phyloP scores from a whole-genome alignment of 495 filamentous ascomycete species.

The Trichoderma erinaceum region DNA sequence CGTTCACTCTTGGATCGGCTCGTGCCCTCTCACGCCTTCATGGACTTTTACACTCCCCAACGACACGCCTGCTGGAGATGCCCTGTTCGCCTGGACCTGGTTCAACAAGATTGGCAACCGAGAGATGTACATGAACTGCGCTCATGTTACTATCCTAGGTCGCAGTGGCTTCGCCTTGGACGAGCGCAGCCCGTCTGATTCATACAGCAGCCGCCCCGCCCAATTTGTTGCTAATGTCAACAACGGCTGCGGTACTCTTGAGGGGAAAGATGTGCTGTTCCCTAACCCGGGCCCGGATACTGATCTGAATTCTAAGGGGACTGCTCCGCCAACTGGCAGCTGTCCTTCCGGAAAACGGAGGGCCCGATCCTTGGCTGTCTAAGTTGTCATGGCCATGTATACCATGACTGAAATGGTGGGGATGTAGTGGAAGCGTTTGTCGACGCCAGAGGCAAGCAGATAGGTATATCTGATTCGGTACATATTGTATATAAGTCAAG shows the following conservation, averaged over 20 bases:
- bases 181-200: constrained; percentile 17
- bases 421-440: no score
- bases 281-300: constrained; percentile 69
- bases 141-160: constrained; percentile 46
- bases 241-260: constrained; percentile 47
- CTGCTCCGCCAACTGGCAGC: constrained; percentile 11
- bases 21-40: constrained; percentile 45
- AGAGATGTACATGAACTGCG: constrained; percentile 66
- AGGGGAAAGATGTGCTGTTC: constrained; percentile 53
- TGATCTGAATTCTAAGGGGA: constrained; percentile 23
- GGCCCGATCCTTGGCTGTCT: neutral
- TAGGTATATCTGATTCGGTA: no score
- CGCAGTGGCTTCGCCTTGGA: constrained; percentile 27
- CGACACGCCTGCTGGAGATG: constrained; percentile 51
- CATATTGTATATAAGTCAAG: no score
- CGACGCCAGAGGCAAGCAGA: no score
- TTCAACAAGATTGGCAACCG: constrained; percentile 62
- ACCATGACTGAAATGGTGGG: no score
- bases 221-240: constrained; percentile 56
- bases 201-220: constrained; percentile 47
- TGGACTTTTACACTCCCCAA: constrained; percentile 61
- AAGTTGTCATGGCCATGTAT: neutral
- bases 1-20: constrained; percentile 59
- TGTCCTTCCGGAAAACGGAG: neutral
- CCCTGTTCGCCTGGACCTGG: constrained; percentile 61